Percentiles rank a stretch among this genome's conserved stretches.
phyloP scores from a whole-genome alignment of 163 green algal species.

The Chlamydomonas reinhardtii region DNA sequence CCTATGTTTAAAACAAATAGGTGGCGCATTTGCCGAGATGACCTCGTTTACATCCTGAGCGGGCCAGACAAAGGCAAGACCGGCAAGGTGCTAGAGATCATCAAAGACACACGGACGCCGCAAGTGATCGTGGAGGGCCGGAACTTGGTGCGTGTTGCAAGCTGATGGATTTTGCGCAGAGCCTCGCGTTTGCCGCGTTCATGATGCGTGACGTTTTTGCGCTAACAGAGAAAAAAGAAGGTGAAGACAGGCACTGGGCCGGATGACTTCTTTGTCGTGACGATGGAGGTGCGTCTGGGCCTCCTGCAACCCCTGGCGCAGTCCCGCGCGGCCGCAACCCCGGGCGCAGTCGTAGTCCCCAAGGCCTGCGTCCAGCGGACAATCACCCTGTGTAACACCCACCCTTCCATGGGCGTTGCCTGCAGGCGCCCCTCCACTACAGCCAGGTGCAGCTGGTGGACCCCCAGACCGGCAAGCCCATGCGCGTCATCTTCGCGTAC shows the following conservation, averaged over 20 bases:
- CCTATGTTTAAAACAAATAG: constrained; percentile 59
- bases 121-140: constrained; percentile 66
- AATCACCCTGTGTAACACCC: no score
- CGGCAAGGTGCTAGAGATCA: constrained; percentile 58
- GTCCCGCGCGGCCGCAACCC: no score
- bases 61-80: constrained; percentile 45
- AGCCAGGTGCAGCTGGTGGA: constrained; percentile 42
- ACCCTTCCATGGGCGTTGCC: no score
- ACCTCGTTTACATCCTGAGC: constrained; percentile 50
- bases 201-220: no score
- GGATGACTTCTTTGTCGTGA: constrained; percentile 53
- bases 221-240: constrained; percentile 50
- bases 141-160: constrained; percentile 58
- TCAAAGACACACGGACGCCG: constrained; percentile 61
- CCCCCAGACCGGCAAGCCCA: background rate
- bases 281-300: constrained; percentile 55
- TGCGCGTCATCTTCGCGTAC: constrained; percentile 28
- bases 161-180: background rate
- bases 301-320: no score
- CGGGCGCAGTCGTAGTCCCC: no score
- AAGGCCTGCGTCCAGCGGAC: no score
- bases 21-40: constrained; percentile 62
- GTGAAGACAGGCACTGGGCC: background rate
- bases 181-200: no score
- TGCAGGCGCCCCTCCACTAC: constrained; percentile 50